Percentiles rank a stretch among this genome's conserved stretches.
phyloP scores from a whole-genome alignment of 768 basidiomycete species.

The Tulasnella sp. region DNA sequence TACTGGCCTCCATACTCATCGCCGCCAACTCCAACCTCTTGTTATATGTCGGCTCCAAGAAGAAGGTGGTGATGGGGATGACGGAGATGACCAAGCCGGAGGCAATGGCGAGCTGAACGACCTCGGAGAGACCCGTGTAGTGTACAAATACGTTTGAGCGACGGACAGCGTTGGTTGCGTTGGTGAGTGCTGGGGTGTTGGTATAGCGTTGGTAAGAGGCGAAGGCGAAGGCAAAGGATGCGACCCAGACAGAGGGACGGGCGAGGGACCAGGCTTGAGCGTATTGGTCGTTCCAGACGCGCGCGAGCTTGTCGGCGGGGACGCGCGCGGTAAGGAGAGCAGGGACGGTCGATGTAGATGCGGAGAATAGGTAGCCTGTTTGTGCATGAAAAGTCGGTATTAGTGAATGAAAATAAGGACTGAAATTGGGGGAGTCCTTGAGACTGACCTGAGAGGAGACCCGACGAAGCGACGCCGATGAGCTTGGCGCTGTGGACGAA shows the following conservation, averaged over 20 bases:
- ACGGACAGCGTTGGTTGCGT: not conserved
- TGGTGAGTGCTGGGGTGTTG: not conserved
- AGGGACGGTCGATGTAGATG: not conserved
- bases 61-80: not conserved
- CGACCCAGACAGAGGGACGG: not conserved
- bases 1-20: not conserved
- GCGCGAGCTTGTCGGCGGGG: not conserved
- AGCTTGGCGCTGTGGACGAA: conserved; percentile 2
- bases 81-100: not conserved
- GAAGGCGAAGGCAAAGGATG: not conserved
- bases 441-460: not conserved
- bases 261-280: not conserved
- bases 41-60: not conserved
- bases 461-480: not conserved
- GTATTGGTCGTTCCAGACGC: not conserved
- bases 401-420: no score
- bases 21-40: not conserved
- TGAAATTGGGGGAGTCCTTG: no score
- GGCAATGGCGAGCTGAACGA: not conserved
- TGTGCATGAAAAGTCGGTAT: no score
- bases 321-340: not conserved
- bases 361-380: not conserved
- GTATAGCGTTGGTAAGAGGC: not conserved
- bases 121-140: not conserved
- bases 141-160: not conserved